Conservation (phyloP, 805 yeast genomes). For the Candida insectalens region DNA sequence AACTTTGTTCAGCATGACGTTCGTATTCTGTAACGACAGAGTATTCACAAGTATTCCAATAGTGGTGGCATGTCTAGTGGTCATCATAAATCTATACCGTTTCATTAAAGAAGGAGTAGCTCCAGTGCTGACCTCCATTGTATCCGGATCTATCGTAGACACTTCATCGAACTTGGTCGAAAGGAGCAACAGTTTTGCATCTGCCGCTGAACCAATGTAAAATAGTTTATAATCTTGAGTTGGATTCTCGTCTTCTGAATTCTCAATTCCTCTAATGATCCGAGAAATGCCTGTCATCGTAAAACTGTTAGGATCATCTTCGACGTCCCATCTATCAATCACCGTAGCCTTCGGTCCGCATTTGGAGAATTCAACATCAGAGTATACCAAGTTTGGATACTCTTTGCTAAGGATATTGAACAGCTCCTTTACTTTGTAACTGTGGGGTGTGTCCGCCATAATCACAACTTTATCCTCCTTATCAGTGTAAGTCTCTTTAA, state of each 20-base stretch:
- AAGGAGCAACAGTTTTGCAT: constrained; percentile 68
- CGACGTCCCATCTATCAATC: constrained; percentile 13
- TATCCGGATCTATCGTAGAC: constrained; percentile 36
- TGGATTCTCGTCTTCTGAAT: constrained; percentile 18
- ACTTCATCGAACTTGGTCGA: constrained; percentile 59
- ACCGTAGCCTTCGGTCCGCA: constrained; percentile 14
- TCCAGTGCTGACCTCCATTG: constrained; percentile 31
- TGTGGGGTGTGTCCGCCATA: constrained; percentile 70
- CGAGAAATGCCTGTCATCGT: constrained; percentile 20
- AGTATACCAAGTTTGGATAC: constrained; percentile 27
- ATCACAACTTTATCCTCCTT: constrained; percentile 38
- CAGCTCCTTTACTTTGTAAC: constrained; percentile 33
- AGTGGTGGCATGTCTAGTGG: constrained; percentile 86
- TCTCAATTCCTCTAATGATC: constrained; percentile 19
- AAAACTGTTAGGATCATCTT: constrained; percentile 1
- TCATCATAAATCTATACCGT: constrained; percentile 77
- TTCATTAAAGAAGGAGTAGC: constrained; percentile 76
- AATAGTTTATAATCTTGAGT: constrained; percentile 48
- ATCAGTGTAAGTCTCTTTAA: constrained; percentile 33
- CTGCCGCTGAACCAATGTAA: constrained; percentile 64
- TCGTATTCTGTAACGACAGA: constrained; percentile 68
- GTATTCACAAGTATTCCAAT: constrained; percentile 89
- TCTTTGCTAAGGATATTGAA: constrained; percentile 23
- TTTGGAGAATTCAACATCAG: constrained; percentile 27
- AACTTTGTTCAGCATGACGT: constrained; percentile 51